Evolutionary conservation across 75 land plant species (phyloP), one percentile per base, ranked within the genome.

Genomic region (Pseudotsuga menziesii): DNA sequence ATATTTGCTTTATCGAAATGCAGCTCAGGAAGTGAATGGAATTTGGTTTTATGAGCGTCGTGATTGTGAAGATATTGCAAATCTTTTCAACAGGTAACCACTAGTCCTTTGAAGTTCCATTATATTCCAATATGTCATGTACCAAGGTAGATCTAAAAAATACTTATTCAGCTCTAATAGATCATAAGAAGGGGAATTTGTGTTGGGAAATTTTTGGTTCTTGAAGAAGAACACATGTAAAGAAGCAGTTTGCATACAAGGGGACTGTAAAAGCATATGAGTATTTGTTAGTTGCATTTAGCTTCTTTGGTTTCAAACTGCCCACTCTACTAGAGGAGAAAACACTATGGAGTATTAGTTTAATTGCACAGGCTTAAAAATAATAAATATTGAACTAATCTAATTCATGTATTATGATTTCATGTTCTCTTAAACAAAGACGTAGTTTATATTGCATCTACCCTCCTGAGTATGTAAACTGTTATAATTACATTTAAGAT

Each of bases 41-140:
- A 97, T 97, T 63, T 97, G 99, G 99, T 97, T 97, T 71, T 97
- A 97, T 79, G 91, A 94, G 80, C 44, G 84, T 13, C 90, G 81
- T 52, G 99, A 97, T 41, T 97, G 99, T 79, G 98, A 94, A 84
- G 95, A 95, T 22, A 89, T 92, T 73, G 95, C 93, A 76, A 92
- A 89, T 80, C 88, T 97, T 44, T 94, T 97, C 63, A 85, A 81
- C 73, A 90, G 99, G 99, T 95, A 76, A 36, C n/a, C 48, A 35
- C 52, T 8, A n/a, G n/a, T 35, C 69, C 32, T 35, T 32, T 62
- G 39, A 35, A 32, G 35, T 35, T 17, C n/a, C 19, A 15, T 69
- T 22, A 16, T 20, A 69, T 20, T 4, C 25, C 4, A 11, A 48
- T 41, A 3, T 41, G 48, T 41, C 48, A 39, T 69, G 3, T 19